Conservation (phyloP, 2,329 filamentous ascomycete genomes). For the Calonectria crousiana region DNA sequence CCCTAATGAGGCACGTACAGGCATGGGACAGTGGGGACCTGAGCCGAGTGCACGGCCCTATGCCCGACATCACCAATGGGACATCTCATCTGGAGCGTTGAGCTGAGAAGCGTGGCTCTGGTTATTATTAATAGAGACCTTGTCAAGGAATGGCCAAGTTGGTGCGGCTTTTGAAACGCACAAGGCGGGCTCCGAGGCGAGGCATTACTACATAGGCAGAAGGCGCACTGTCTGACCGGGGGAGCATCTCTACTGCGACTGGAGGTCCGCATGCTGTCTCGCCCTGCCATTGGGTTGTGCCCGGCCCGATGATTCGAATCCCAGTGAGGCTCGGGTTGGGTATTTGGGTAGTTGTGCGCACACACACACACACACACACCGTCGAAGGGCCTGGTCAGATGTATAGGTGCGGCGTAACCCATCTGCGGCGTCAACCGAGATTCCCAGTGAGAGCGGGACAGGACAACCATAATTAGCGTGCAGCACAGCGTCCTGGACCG, state of each 20-base stretch:
- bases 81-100: constrained; percentile 27
- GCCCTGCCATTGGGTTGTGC: constrained; percentile 2
- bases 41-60: constrained; percentile 38
- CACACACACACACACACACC: background rate
- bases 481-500: constrained; percentile 5
- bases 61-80: constrained; percentile 25
- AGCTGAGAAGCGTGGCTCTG: constrained; percentile 33
- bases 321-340: constrained; percentile 14
- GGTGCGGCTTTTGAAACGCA: constrained; percentile 36
- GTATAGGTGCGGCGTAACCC: constrained; percentile 18
- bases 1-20: constrained; percentile 39
- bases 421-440: constrained; percentile 21
- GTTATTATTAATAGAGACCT: constrained; percentile 42
- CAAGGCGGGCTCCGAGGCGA: constrained; percentile 18
- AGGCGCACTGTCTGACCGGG: constrained; percentile 8
- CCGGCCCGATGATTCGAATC: constrained; percentile 16
- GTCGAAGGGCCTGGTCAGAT: background rate
- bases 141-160: constrained; percentile 18
- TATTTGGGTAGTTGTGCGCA: constrained; percentile 12
- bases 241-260: background rate
- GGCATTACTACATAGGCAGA: background rate
- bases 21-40: constrained; percentile 36
- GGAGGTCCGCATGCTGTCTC: background rate
- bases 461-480: constrained; percentile 6
- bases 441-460: constrained; percentile 6